These are phyloP conservation scores for Pichia manshurica DNA, from an alignment of 805 yeast genomes.

Conservation along the genomic window DNA sequence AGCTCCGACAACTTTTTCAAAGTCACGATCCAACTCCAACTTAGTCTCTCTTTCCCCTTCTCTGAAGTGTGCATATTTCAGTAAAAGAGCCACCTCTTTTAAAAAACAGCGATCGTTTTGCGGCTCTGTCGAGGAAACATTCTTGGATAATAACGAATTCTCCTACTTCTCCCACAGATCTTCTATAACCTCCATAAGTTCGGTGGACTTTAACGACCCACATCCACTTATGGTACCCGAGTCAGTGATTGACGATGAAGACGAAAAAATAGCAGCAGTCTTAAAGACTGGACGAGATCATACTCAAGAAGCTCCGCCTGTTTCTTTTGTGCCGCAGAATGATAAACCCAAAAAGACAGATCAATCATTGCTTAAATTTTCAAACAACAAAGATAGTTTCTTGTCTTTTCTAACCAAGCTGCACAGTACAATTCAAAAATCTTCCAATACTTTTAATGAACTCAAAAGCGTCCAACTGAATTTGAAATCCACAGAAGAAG, in stretches of 20 bases:
- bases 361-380: no score
- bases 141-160: background rate
- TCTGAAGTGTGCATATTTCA: constrained; percentile 5
- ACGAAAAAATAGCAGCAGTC: no score
- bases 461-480: background rate
- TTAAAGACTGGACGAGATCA: no score
- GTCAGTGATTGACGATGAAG: background rate
- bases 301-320: no score
- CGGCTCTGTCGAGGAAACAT: background rate
- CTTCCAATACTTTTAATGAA: background rate
- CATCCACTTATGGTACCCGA: constrained; percentile 1
- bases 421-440: background rate
- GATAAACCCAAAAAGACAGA: no score
- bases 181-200: constrained; percentile 1
- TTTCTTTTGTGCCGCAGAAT: no score
- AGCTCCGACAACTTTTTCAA: background rate
- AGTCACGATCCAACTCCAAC: background rate
- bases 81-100: constrained; percentile 8
- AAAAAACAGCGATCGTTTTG: background rate
- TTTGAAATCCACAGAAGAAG: background rate
- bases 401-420: background rate
- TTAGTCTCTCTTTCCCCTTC: constrained; percentile 4
- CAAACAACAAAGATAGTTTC: background rate
- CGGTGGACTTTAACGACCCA: background rate
- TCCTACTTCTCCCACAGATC: background rate